These are phyloP conservation scores for Fusarium chlamydosporum DNA, from an alignment of 2,329 filamentous ascomycete species.

Conservation along the genomic window DNA sequence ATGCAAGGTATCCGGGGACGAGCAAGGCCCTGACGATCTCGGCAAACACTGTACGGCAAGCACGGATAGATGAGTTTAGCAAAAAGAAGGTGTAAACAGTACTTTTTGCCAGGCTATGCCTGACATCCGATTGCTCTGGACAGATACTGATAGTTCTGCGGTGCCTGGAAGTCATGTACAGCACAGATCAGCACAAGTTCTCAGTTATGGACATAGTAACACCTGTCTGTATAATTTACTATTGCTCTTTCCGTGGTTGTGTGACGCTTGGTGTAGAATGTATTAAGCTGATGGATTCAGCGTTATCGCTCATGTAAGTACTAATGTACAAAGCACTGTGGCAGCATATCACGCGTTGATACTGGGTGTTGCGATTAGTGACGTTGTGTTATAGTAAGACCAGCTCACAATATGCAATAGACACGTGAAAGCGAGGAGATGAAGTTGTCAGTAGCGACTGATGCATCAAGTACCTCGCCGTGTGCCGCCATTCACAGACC, in stretches of 20 bases:
- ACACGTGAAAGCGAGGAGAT: slow-evolving; percentile 7
- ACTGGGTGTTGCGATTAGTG: slow-evolving; percentile 18
- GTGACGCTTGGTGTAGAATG: slow-evolving; percentile 13
- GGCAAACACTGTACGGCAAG: neutral
- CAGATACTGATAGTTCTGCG: slow-evolving; percentile 28
- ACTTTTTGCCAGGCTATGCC: neutral
- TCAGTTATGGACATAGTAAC: neutral
- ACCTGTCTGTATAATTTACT: slow-evolving; percentile 2
- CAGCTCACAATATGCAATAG: neutral
- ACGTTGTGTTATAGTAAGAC: slow-evolving; percentile 16
- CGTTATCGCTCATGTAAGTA: neutral
- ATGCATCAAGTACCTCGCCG: neutral
- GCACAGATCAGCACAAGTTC: slow-evolving; percentile 18
- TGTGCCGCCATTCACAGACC: neutral
- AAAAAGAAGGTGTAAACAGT: neutral
- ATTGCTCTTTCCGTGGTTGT: slow-evolving; percentile 10
- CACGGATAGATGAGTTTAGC: neutral
- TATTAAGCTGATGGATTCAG: slow-evolving; percentile 9
- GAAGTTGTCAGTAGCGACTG: neutral
- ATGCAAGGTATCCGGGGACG: slow-evolving; percentile 1
- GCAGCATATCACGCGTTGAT: slow-evolving; percentile 24
- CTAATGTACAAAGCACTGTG: slow-evolving; percentile 8
- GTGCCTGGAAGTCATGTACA: slow-evolving; percentile 28
- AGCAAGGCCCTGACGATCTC: slow-evolving; percentile 34
- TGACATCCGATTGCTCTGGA: slow-evolving; percentile 7